phyloP scores from a whole-genome alignment of 2,329 filamentous ascomycete genomes.

The Paramyrothecium roridum region DNA sequence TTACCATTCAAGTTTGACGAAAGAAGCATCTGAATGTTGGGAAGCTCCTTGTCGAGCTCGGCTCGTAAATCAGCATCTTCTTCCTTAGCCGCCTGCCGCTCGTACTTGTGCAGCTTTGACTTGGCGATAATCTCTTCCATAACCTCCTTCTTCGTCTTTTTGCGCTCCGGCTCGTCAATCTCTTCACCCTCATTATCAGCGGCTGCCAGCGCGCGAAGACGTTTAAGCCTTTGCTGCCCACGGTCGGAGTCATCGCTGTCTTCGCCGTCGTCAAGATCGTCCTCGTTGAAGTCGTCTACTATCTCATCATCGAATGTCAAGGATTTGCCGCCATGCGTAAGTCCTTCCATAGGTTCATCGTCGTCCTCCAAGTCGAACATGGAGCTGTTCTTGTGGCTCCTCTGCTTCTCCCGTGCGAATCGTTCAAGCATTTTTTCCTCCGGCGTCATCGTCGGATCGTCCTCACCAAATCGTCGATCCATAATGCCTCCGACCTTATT shows the following conservation, averaged over 20 bases:
- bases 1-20: conserved; percentile 43
- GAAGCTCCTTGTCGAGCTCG: conserved; percentile 80
- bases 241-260: conserved; percentile 56
- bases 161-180: conserved; percentile 68
- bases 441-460: conserved; percentile 88
- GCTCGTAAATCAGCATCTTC: conserved; percentile 86
- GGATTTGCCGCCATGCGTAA: conserved; percentile 82
- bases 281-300: conserved; percentile 76
- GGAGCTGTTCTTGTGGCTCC: conserved; percentile 70
- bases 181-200: conserved; percentile 46
- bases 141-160: conserved; percentile 94
- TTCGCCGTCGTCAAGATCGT: conserved; percentile 61
- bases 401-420: conserved; percentile 85
- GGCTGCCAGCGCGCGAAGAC: conserved; percentile 43
- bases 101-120: conserved; percentile 92
- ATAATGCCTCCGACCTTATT: conserved; percentile 92
- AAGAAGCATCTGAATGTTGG: conserved; percentile 71
- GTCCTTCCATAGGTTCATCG: conserved; percentile 58
- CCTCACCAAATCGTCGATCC: conserved; percentile 92
- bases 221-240: conserved; percentile 53
- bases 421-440: conserved; percentile 90
- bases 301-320: conserved; percentile 59
- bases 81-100: conserved; percentile 88
- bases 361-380: conserved; percentile 83
- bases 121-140: conserved; percentile 98